A percentile compares a stretch with the other conserved stretches of the same genome.
Conservation (phyloP, 371 early-diverging fungal species). For the Blakeslea trispora region DNA sequence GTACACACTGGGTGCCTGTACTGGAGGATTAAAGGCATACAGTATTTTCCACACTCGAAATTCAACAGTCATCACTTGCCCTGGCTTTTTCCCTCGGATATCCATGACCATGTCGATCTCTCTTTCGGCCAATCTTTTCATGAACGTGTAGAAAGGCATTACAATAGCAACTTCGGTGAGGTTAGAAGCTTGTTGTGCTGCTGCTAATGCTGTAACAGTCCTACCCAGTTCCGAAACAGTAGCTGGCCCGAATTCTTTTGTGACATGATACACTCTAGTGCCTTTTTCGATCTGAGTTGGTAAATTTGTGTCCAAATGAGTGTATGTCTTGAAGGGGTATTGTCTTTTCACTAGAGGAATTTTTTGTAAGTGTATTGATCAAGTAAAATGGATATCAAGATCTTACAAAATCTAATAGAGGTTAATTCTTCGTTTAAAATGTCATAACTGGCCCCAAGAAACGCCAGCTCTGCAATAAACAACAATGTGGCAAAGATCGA, state of each 20-base stretch:
- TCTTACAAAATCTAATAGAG: constrained; percentile 58
- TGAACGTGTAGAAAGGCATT: constrained; percentile 64
- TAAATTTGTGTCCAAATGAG: constrained; percentile 46
- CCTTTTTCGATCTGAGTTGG: constrained; percentile 37
- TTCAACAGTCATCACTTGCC: constrained; percentile 40
- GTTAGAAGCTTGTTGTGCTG: constrained; percentile 57
- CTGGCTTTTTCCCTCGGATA: constrained; percentile 48
- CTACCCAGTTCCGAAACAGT: constrained; percentile 61
- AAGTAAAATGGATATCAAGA: neutral
- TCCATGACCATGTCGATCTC: constrained; percentile 46
- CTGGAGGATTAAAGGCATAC: constrained; percentile 38
- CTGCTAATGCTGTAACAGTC: constrained; percentile 63
- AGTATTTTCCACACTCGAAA: constrained; percentile 54
- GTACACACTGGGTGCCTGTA: constrained; percentile 24
- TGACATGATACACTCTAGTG: constrained; percentile 59
- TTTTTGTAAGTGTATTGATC: neutral
- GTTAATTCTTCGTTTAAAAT: constrained; percentile 41
- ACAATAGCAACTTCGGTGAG: constrained; percentile 55
- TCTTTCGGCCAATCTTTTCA: constrained; percentile 38
- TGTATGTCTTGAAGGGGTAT: constrained; percentile 55
- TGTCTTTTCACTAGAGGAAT: constrained; percentile 34
- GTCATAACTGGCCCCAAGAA: constrained; percentile 41
- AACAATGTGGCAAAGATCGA: constrained; percentile 40
- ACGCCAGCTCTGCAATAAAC: constrained; percentile 37
- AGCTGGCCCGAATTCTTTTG: constrained; percentile 36